Conservation (phyloP, 2,329 filamentous ascomycete species). For the Sporothrix euskadiensis region DNA sequence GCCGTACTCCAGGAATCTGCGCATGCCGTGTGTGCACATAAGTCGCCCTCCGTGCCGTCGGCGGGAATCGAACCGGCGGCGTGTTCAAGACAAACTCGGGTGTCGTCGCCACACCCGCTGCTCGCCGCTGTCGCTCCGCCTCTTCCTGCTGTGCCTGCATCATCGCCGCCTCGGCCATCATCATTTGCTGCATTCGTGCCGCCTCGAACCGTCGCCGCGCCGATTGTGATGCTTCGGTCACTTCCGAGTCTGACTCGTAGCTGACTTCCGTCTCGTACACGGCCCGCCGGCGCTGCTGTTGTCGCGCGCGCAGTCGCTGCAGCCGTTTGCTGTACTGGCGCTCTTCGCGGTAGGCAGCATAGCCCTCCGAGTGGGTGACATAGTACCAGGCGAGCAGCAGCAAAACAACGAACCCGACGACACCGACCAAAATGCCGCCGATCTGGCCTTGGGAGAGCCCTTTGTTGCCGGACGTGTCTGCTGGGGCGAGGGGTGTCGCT, state of each 20-base stretch:
- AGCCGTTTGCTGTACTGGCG: background rate
- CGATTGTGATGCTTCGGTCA: background rate
- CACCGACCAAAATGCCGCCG: slow-evolving; percentile 45
- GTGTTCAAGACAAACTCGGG: slow-evolving; percentile 28
- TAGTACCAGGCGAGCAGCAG: slow-evolving; percentile 41
- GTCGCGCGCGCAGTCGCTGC: background rate
- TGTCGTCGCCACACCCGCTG: slow-evolving; percentile 15
- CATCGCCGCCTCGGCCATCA: background rate
- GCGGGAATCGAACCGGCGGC: slow-evolving; percentile 30
- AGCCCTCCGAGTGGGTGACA: slow-evolving; percentile 30
- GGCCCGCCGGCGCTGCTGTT: background rate
- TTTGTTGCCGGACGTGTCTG: background rate
- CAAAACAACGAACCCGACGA: slow-evolving; percentile 44
- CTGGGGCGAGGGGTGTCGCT: background rate
- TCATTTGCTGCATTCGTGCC: slow-evolving; percentile 8
- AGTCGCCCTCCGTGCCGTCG: slow-evolving; percentile 22
- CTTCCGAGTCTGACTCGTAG: background rate
- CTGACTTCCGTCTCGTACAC: slow-evolving; percentile 7
- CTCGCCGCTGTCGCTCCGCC: background rate
- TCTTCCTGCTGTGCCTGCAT: background rate
- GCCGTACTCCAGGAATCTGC: slow-evolving; percentile 16
- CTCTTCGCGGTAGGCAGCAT: background rate
- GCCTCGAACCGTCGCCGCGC: background rate
- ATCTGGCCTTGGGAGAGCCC: slow-evolving; percentile 39
- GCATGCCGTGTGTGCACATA: slow-evolving; percentile 26